A percentile compares a stretch with the other conserved stretches of the same genome.
Evolutionary conservation across 129 eudicot species (phyloP).

Genomic region (Pseudognaphalium luteoalbum): DNA sequence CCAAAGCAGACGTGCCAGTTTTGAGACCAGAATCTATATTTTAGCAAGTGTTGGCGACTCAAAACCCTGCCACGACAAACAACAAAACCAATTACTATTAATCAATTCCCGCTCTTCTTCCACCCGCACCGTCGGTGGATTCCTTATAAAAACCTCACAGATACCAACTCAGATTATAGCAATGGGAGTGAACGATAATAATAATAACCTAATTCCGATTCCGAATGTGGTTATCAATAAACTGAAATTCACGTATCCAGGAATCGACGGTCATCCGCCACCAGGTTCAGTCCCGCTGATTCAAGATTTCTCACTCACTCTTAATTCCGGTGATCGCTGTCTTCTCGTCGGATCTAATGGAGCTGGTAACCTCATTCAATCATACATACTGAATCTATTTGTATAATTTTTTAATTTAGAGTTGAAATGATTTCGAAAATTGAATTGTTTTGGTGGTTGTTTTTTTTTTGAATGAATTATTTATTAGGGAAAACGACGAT

Average conservation of each 20-base stretch:
- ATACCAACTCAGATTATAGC: too few relatives aligned
- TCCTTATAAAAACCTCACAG: conserved; percentile 26
- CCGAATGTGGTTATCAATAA: conserved; percentile 75
- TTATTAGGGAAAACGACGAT: conserved; percentile 93
- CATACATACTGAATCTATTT: background rate
- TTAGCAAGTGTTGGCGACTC: conserved; percentile 9
- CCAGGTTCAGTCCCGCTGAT: conserved; percentile 91
- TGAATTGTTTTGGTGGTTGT: background rate
- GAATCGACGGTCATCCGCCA: conserved; percentile 98
- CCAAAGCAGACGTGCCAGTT: conserved; percentile 5
- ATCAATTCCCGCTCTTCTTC: conserved; percentile 17
- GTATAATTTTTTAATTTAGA: background rate
- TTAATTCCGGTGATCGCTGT: conserved; percentile 73
- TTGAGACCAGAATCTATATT: background rate
- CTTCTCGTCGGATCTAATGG: conserved; percentile 97
- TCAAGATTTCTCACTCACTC: conserved; percentile 70
- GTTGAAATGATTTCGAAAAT: background rate
- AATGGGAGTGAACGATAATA: conserved; percentile 26
- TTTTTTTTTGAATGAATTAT: background rate
- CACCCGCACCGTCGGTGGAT: conserved; percentile 13
- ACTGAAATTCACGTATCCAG: conserved; percentile 90
- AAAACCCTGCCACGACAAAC: conserved; percentile 36
- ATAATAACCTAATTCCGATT: background rate
- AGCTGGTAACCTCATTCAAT: conserved; percentile 56
- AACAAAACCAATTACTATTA: conserved; percentile 2